These are phyloP conservation scores for Stemphylium lycopersici DNA, from an alignment of 2,329 filamentous ascomycete species.

Conservation along the genomic window DNA sequence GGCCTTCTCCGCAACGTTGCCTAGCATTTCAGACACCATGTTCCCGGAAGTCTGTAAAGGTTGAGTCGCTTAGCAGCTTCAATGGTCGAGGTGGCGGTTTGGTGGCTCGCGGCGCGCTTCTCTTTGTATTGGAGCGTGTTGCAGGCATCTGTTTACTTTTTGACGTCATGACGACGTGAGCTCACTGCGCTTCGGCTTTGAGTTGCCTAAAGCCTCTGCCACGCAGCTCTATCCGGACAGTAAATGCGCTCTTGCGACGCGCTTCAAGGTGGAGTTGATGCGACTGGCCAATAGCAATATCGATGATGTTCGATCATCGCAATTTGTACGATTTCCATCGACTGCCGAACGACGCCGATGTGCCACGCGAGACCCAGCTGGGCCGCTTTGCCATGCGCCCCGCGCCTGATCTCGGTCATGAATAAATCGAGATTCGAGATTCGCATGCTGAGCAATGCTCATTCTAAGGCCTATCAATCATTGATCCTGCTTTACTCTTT, in stretches of 20 bases:
- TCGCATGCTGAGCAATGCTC: slow-evolving; percentile 33
- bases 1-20: slow-evolving; percentile 37
- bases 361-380: slow-evolving; percentile 20
- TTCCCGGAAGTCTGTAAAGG: slow-evolving; percentile 2
- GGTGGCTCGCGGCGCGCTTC: neutral
- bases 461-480: neutral
- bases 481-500: neutral
- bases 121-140: slow-evolving; percentile 14
- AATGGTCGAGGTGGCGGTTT: slow-evolving; percentile 1
- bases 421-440: slow-evolving; percentile 32
- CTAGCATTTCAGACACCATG: slow-evolving; percentile 44
- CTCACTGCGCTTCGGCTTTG: slow-evolving; percentile 15
- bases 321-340: slow-evolving; percentile 18
- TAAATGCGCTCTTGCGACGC: slow-evolving; percentile 16
- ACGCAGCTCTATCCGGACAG: slow-evolving; percentile 15
- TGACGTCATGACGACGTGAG: slow-evolving; percentile 30
- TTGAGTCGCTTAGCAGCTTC: slow-evolving; percentile 11
- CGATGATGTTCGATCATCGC: slow-evolving; percentile 17
- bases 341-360: slow-evolving; percentile 28
- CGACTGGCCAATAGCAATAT: slow-evolving; percentile 18
- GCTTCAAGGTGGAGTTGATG: slow-evolving; percentile 8
- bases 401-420: slow-evolving; percentile 4
- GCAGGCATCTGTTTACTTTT: slow-evolving; percentile 17
- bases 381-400: slow-evolving; percentile 26
- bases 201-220: slow-evolving; percentile 17